Evolutionary conservation across 1,139 yeast genomes (phyloP), one percentile per base, ranked within the genome.

Genomic region (Lodderomyces theae): DNA sequence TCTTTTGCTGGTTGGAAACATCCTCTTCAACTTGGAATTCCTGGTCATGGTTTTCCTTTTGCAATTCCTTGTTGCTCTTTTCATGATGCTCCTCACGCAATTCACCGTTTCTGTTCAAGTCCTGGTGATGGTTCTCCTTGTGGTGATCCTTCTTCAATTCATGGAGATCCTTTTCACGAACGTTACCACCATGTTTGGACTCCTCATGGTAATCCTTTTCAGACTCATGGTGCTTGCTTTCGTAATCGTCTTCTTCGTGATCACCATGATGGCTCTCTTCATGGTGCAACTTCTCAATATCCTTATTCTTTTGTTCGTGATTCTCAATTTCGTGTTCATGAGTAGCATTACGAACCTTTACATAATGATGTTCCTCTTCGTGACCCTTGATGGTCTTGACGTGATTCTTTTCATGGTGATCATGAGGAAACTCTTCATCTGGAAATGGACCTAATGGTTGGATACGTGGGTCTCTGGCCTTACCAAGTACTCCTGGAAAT

Each of bases 51-150:
- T 35, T 21, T 18, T 35, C 38, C 24, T 37, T 37, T 18, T 30
- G 9, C 17, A 31, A 25, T 16, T 37, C 40, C n/a, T 24, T 13
- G 18, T 38, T 13, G 17, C 26, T 17, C 17, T 15, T 26, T 26
- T 34, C 34, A 29, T 33, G 31, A 17, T 32, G 34, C 15, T 38
- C 41, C 31, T 38, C 37, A 32, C 19, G 34, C 16, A 17, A 17
- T 19, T 33, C 37, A 25, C 35, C 40, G n/a, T 37, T 16, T 16
- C 21, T 25, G 19, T 22, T 21, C 26, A 28, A 12, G 10, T 28
- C 30, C 11, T 37, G 33, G 16, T 37, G 35, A 30, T 25, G 22
- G 6, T 29, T 19, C 22, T 37, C 39, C 8, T 37, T 21, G 7
- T 37, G 31, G 13, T 37, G 40, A 11, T 37, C 40, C 15, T 31